Evolutionary conservation across 2,329 filamentous ascomycete genomes (phyloP).

Genomic region (Amylocarpus encephaloides): DNA sequence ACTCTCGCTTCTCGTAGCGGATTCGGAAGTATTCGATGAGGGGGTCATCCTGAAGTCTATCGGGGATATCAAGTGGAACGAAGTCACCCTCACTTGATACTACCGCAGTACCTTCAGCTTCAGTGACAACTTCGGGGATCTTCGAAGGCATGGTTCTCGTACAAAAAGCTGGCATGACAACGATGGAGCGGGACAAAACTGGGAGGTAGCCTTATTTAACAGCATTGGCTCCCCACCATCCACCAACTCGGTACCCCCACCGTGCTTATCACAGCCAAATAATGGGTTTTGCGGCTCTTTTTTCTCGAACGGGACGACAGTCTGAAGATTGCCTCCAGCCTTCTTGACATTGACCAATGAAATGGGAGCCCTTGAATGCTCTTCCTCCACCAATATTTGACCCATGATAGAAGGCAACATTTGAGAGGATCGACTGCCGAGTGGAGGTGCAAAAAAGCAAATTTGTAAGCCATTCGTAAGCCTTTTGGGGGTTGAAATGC

Average conservation of each 20-base stretch:
- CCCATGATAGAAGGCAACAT: background rate
- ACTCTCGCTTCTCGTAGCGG: background rate
- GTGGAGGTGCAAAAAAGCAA: background rate
- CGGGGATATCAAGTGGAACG: background rate
- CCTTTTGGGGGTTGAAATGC: background rate
- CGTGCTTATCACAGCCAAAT: constrained; percentile 5
- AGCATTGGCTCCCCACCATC: no score
- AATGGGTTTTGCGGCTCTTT: constrained; percentile 48
- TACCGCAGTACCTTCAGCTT: background rate
- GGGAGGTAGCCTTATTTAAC: no score
- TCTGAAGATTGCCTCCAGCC: background rate
- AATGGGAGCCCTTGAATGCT: no score
- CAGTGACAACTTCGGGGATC: no score
- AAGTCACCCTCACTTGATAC: background rate
- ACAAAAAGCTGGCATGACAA: no score
- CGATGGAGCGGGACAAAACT: no score
- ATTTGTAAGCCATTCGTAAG: no score
- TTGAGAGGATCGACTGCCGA: constrained; percentile 10
- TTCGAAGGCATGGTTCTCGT: no score
- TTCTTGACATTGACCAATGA: background rate
- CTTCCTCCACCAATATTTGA: constrained; percentile 2
- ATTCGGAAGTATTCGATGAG: constrained; percentile 2
- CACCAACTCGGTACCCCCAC: no score
- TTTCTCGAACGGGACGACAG: constrained; percentile 43
- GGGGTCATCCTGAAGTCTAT: constrained; percentile 3